Percentiles rank a stretch among this genome's conserved stretches.
phyloP scores from a whole-genome alignment of 2,329 filamentous ascomycete genomes.

The Metarhizium rileyi region DNA sequence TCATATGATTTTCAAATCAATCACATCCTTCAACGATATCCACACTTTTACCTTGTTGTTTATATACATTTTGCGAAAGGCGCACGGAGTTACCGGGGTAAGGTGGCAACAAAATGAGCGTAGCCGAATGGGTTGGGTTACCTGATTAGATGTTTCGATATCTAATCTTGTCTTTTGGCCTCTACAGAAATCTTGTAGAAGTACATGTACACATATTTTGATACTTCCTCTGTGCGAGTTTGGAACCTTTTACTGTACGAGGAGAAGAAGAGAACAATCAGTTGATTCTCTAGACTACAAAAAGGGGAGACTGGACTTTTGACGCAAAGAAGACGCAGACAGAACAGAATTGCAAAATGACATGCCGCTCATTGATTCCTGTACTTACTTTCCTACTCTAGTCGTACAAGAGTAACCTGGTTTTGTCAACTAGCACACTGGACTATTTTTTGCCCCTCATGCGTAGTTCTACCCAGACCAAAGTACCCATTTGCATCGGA shows the following conservation, averaged over 20 bases:
- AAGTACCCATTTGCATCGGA: conserved; percentile 45
- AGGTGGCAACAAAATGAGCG: neutral
- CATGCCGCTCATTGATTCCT: conserved; percentile 9
- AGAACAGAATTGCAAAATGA: conserved; percentile 4
- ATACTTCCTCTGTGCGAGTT: conserved; percentile 15
- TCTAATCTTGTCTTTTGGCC: neutral
- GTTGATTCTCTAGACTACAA: neutral
- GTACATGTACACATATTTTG: conserved; percentile 22
- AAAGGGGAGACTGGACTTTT: conserved; percentile 1
- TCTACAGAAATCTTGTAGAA: conserved; percentile 12
- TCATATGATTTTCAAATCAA: neutral
- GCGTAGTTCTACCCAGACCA: conserved; percentile 48
- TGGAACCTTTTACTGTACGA: conserved; percentile 12
- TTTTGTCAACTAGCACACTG: neutral
- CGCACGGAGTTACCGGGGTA: conserved; percentile 12
- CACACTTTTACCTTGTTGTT: conserved; percentile 3
- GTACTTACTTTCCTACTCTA: neutral
- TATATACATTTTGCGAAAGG: conserved; percentile 10
- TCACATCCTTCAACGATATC: neutral
- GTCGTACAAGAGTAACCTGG: neutral
- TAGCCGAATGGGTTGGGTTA: neutral
- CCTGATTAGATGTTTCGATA: neutral
- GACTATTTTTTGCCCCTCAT: conserved; percentile 2
- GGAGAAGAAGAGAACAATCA: conserved; percentile 4
- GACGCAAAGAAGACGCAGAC: conserved; percentile 4